Conservation (phyloP, 2,329 filamentous ascomycete genomes). For the Sporothrix protearum region DNA sequence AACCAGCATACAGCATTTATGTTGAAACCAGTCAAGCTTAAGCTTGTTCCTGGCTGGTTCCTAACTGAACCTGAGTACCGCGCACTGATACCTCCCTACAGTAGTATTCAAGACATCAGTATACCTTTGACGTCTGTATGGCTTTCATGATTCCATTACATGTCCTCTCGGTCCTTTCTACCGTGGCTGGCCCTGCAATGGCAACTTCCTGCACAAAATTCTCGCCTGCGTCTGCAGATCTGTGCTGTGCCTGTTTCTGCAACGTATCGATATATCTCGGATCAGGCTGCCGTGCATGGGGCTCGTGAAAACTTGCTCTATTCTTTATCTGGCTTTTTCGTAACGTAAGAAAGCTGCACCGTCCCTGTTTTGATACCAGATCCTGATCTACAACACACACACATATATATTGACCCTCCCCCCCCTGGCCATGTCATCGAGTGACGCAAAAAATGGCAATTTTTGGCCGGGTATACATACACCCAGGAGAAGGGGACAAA, state of each 20-base stretch:
- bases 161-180: background rate
- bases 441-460: background rate
- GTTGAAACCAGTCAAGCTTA: background rate
- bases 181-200: background rate
- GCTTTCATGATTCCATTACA: background rate
- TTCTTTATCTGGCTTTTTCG: background rate
- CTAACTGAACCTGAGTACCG: background rate
- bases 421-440: background rate
- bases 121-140: background rate
- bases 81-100: background rate
- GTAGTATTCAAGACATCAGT: background rate
- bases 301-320: background rate
- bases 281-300: background rate
- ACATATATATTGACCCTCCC: background rate
- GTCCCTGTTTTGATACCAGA: background rate
- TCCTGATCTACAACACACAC: background rate
- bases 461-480: background rate
- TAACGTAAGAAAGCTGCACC: background rate
- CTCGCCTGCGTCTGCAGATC: background rate
- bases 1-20: background rate
- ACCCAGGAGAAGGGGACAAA: background rate
- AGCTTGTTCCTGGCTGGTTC: background rate
- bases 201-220: background rate
- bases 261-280: constrained; percentile 7
- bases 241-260: constrained; percentile 3